Percentiles rank a stretch among this genome's conserved stretches.
Evolutionary conservation across 495 filamentous ascomycete species (phyloP).

Genomic region (Evansstolkia leycettana): DNA sequence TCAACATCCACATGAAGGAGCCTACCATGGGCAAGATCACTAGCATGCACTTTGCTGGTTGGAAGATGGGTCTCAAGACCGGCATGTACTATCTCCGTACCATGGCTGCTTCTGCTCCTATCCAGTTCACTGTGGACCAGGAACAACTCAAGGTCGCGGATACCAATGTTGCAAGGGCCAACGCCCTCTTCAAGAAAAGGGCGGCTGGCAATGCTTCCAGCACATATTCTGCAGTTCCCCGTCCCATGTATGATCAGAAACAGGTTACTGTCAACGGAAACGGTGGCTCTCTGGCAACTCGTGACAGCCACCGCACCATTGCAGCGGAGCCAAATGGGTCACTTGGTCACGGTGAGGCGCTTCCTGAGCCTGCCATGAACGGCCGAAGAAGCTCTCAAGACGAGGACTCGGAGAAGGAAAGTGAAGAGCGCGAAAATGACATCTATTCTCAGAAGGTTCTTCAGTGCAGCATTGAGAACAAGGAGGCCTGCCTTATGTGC

Average conservation of each 20-base stretch:
- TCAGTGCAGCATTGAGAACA: constrained; percentile 89
- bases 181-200: constrained; percentile 54
- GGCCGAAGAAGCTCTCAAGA: constrained; percentile 9
- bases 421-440: constrained; percentile 63
- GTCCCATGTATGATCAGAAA: constrained; percentile 42
- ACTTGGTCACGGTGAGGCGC: constrained; percentile 31
- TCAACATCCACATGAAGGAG: constrained; percentile 99
- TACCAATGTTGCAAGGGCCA: constrained; percentile 58
- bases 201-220: constrained; percentile 32
- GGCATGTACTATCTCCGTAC: constrained; percentile 99
- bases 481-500: constrained; percentile 83
- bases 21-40: constrained; percentile 99
- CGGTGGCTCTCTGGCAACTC: constrained; percentile 31
- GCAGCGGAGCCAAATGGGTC: constrained; percentile 50
- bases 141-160: constrained; percentile 85
- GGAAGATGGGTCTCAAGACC: constrained; percentile 98
- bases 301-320: constrained; percentile 59
- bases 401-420: constrained; percentile 52
- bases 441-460: constrained; percentile 90
- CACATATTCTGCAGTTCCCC: constrained; percentile 45
- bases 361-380: constrained; percentile 3
- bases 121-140: constrained; percentile 99
- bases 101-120: constrained; percentile 90
- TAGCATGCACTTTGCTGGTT: constrained; percentile 97
- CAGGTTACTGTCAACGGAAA: constrained; percentile 5